Evolutionary conservation across 1,284 basidiomycete genomes (phyloP).

Genomic region (Ganoderma meredithae): DNA sequence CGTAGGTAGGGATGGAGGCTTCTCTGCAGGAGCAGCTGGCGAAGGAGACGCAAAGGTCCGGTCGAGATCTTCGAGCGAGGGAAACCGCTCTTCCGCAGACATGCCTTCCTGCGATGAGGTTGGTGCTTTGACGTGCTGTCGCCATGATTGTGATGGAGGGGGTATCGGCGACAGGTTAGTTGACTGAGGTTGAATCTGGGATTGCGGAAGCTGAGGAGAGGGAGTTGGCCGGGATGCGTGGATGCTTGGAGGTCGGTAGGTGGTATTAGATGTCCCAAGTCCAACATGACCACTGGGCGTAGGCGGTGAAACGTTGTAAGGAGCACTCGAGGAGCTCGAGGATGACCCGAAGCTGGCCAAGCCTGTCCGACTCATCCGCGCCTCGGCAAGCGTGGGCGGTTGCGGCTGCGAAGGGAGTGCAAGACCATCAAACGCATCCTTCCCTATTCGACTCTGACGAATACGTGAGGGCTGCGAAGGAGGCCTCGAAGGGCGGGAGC

Average conservation of each 20-base stretch:
- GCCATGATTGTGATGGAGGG: slow-evolving; percentile 35
- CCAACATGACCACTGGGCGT: slow-evolving; percentile 30
- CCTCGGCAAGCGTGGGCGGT: slow-evolving; percentile 77
- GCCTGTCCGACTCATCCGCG: slow-evolving; percentile 72
- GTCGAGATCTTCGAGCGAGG: slow-evolving; percentile 81
- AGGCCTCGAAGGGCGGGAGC: slow-evolving; percentile 36
- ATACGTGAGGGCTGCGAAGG: slow-evolving; percentile 20
- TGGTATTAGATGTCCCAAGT: slow-evolving; percentile 39
- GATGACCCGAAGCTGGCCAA: slow-evolving; percentile 55
- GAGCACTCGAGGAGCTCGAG: slow-evolving; percentile 26
- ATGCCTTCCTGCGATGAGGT: slow-evolving; percentile 48
- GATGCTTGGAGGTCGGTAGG: slow-evolving; percentile 42
- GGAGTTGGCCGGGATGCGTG: slow-evolving; percentile 60
- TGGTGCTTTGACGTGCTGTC: slow-evolving; percentile 30
- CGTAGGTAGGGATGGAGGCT: slow-evolving; percentile 12
- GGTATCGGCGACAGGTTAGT: slow-evolving; percentile 33
- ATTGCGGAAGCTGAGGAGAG: slow-evolving; percentile 42
- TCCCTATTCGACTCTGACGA: slow-evolving; percentile 42
- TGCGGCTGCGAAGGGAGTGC: slow-evolving; percentile 58
- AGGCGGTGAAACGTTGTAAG: slow-evolving; percentile 33
- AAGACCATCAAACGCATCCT: slow-evolving; percentile 81
- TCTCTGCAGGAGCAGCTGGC: slow-evolving; percentile 19
- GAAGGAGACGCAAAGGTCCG: slow-evolving; percentile 55
- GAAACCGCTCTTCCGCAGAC: slow-evolving; percentile 73
- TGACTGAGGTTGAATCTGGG: slow-evolving; percentile 35